These are phyloP conservation scores for Populus hybrid DNA, from an alignment of 441 rosid species.

Conservation along the genomic window DNA sequence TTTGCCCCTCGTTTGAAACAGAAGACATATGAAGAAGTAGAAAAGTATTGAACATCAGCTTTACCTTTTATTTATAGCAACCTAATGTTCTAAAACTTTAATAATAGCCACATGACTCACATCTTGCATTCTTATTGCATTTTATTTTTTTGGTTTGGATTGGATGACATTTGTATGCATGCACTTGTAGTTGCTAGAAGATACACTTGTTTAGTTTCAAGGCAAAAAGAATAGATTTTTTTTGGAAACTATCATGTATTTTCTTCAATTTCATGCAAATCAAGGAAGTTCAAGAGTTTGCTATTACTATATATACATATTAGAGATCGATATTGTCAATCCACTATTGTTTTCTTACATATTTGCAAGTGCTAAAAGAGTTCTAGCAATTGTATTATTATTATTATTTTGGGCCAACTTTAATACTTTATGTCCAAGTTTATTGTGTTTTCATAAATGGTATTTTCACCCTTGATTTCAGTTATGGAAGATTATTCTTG, in stretches of 20 bases:
- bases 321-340: not conserved
- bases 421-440: not conserved
- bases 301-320: not conserved
- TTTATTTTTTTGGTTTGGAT: not conserved
- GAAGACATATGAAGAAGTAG: conserved; percentile 87
- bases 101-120: not conserved
- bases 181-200: not conserved
- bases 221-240: not conserved
- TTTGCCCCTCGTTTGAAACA: conserved; percentile 83
- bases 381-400: not conserved
- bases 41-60: conserved; percentile 43
- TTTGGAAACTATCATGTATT: not conserved
- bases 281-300: not conserved
- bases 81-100: not conserved
- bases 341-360: not conserved
- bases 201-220: not conserved
- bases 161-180: not conserved
- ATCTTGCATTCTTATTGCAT: not conserved
- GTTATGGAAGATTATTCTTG: conserved; percentile 79
- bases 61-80: conserved; percentile 12
- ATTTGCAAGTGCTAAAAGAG: not conserved
- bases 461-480: conserved; percentile 27
- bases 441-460: not conserved
- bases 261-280: not conserved
- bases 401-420: not conserved